Percentiles rank a stretch among this genome's conserved stretches.
phyloP scores from a whole-genome alignment of 169 alveolate genomes.

The Eimeria sp. region DNA sequence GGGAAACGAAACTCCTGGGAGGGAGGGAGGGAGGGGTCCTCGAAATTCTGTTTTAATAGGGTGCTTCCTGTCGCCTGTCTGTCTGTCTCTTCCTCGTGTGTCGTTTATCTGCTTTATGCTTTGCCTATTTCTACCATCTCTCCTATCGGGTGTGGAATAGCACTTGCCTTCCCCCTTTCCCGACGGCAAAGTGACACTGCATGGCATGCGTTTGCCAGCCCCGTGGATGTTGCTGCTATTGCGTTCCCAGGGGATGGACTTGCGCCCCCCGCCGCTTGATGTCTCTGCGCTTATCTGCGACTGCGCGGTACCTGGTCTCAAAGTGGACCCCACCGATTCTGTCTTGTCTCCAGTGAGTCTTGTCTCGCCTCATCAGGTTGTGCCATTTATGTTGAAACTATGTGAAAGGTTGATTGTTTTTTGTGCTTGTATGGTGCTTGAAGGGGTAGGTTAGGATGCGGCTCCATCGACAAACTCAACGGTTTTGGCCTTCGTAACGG shows the following conservation, averaged over 20 bases:
- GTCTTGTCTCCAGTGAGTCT: constrained; percentile 66
- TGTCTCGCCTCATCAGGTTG: not conserved
- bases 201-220: not conserved
- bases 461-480: too few species aligned
- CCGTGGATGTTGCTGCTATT: not conserved
- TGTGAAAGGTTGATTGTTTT: too few species aligned
- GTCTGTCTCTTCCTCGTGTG: not conserved
- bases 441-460: too few species aligned
- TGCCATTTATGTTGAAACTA: too few species aligned
- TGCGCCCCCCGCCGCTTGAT: constrained; percentile 58
- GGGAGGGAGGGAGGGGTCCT: too few species aligned
- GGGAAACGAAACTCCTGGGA: too few species aligned
- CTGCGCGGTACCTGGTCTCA: constrained; percentile 58
- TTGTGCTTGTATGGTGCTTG: too few species aligned
- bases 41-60: too few species aligned
- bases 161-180: too few species aligned
- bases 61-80: not conserved
- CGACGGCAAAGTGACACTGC: too few species aligned
- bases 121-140: not conserved
- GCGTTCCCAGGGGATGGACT: constrained; percentile 21
- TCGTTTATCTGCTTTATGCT: not conserved
- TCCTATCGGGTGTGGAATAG: not conserved
- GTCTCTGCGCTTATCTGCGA: constrained; percentile 72
- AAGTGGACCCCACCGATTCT: constrained; percentile 76
- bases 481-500: too few species aligned